A percentile compares a stretch with the other conserved stretches of the same genome.
Conservation (phyloP, 345 rosid genomes). For the Hirschfeldia incana region DNA sequence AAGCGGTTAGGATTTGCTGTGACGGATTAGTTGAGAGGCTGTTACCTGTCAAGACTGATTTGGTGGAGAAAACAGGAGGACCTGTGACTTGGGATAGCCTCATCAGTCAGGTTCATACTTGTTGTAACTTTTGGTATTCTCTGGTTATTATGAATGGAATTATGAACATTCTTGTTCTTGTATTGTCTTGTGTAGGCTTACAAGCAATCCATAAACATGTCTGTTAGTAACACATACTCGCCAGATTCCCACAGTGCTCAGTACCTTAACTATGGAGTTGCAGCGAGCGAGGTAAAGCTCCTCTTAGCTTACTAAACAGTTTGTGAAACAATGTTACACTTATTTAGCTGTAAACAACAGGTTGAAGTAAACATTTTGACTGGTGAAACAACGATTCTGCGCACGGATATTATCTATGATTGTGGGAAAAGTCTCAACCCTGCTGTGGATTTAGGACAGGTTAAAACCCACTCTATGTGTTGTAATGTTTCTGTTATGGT, state of each 20-base stretch:
- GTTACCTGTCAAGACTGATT: constrained; percentile 48
- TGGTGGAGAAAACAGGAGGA: constrained; percentile 52
- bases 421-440: constrained; percentile 98
- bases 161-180: neutral
- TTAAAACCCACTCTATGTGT: constrained; percentile 29
- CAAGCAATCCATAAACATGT: constrained; percentile 48
- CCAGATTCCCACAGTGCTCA: constrained; percentile 48
- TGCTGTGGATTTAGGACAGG: constrained; percentile 98
- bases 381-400: constrained; percentile 70
- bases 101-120: constrained; percentile 62
- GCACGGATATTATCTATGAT: constrained; percentile 80
- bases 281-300: constrained; percentile 85
- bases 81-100: constrained; percentile 70
- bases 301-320: neutral
- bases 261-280: constrained; percentile 91
- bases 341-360: constrained; percentile 41
- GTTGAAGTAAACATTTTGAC: constrained; percentile 88
- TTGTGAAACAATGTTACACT: neutral
- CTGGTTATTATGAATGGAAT: neutral
- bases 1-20: constrained; percentile 79
- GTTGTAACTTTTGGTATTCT: constrained; percentile 9
- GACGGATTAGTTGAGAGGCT: constrained; percentile 68
- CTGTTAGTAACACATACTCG: constrained; percentile 50
- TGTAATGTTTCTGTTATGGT: neutral
- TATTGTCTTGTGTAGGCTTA: constrained; percentile 24